Evolutionary conservation across 2,329 filamentous ascomycete species (phyloP).

Genomic region (Knufia petricola): DNA sequence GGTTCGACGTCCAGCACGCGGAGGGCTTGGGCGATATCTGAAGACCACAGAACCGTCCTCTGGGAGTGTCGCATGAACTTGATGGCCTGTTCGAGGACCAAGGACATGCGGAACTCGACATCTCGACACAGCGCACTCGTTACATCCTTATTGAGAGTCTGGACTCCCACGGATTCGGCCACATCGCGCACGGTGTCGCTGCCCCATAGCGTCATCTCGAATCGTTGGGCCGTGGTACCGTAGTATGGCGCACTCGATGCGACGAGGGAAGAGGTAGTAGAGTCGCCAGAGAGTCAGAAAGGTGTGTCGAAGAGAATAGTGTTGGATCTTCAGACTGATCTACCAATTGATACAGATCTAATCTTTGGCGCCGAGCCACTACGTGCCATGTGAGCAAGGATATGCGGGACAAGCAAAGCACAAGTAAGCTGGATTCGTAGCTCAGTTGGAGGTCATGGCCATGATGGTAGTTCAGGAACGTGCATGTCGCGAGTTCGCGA

Average conservation of each 20-base stretch:
- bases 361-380: too few species aligned
- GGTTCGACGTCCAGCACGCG: slow-evolving; percentile 85
- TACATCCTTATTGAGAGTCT: slow-evolving; percentile 71
- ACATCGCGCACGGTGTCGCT: slow-evolving; percentile 92
- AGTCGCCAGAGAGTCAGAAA: too few species aligned
- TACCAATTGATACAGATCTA: too few species aligned
- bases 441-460: too few species aligned
- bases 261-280: background rate
- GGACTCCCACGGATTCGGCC: slow-evolving; percentile 87
- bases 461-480: too few species aligned
- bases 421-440: background rate
- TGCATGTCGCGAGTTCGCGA: too few species aligned
- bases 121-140: slow-evolving; percentile 82
- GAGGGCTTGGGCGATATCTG: slow-evolving; percentile 80
- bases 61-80: slow-evolving; percentile 92
- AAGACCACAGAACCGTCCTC: slow-evolving; percentile 76
- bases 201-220: slow-evolving; percentile 63
- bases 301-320: too few species aligned
- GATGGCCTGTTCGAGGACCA: slow-evolving; percentile 85
- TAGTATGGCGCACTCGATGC: background rate
- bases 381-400: background rate
- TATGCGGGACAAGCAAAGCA: background rate
- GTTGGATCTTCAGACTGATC: too few species aligned
- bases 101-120: slow-evolving; percentile 87
- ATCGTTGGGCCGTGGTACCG: background rate